Evolutionary conservation across 1,139 yeast genomes (phyloP), one percentile per base, ranked within the genome.

Genomic region (Zhuliangozyma blackwelliae): DNA sequence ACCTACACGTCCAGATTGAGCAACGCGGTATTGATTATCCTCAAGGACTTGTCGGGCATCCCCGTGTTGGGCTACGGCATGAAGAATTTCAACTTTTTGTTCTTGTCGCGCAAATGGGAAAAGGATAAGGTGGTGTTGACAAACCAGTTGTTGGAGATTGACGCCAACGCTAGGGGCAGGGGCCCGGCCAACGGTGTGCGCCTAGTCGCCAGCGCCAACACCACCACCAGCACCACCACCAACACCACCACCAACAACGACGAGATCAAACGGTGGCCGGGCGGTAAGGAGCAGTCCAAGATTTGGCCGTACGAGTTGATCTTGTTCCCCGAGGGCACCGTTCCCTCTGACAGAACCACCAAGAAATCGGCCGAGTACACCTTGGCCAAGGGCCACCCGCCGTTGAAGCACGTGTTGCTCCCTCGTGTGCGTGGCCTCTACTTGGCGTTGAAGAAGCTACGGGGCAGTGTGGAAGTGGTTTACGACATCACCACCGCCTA

Each of bases 291-390:
- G 26, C 39, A 60, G 2, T 47, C 55, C 43, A 44, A 58, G 34
- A 40, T 65, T 36, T 57, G 70, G 66, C 69, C 79, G 46, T 80
- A 77, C 47, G 66, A 66, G 53, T 55, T 92, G 37, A 61, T 90
- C 22, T 58, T 92, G 26, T 92, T 83, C 59, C 98, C 99, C 1
- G 99, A 92, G 59, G 99, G 99, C 2, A 92, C 99, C 0, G 94
- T 89, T 37, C 65, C 86, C 41, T 81, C 94, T 28, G 68, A 67
- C 10, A 72, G 77, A 45, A 88, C 96, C 4, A 71, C 76, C 34
- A 63, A 52, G 7, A 75, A 76, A 41, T 79, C 90, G 3, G 66
- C 65, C 11, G 68, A 58, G 11, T 92, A 65, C 59, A 83, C 86
- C 22, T 61, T 59, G 9, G 74, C 79, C 45, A 59, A 69, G 30